Conservation (phyloP, 768 basidiomycete species). For the Phaeolepiota aurea region DNA sequence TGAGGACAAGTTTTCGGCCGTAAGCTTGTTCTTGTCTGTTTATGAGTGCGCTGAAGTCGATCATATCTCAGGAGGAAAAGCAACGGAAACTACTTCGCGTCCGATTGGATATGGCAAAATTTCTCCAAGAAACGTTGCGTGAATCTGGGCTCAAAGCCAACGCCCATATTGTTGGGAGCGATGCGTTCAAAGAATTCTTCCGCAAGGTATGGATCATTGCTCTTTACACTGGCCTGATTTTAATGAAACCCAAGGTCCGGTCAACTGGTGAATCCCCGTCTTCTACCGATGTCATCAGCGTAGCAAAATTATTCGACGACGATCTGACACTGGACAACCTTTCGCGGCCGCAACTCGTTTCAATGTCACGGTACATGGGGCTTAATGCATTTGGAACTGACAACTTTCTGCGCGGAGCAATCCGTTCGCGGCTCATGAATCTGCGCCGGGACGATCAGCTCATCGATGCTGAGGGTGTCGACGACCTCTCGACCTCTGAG, state of each 20-base stretch:
- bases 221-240: neutral
- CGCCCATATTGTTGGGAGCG: conserved; percentile 86
- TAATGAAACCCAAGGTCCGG: conserved; percentile 48
- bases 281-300: conserved; percentile 80
- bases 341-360: conserved; percentile 95
- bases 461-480: conserved; percentile 84
- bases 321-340: conserved; percentile 97
- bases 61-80: conserved; percentile 81
- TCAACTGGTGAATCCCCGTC: conserved; percentile 94
- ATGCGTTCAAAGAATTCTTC: conserved; percentile 99
- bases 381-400: conserved; percentile 98
- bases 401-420: conserved; percentile 91
- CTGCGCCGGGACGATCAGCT: conserved; percentile 90
- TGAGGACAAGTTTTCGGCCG: conserved; percentile 93
- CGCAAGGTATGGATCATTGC: conserved; percentile 54
- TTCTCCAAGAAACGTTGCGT: conserved; percentile 93
- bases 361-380: conserved; percentile 97
- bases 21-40: conserved; percentile 16
- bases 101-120: conserved; percentile 97
- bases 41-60: neutral
- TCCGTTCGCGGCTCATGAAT: conserved; percentile 74
- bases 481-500: conserved; percentile 84
- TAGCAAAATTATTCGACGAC: conserved; percentile 95
- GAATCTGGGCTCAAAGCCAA: conserved; percentile 92
- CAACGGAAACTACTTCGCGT: conserved; percentile 92